Evolutionary conservation across 73 alveolate genomes (phyloP), one percentile per base, ranked within the genome.

Genomic region (Durusdinium trenchii): DNA sequence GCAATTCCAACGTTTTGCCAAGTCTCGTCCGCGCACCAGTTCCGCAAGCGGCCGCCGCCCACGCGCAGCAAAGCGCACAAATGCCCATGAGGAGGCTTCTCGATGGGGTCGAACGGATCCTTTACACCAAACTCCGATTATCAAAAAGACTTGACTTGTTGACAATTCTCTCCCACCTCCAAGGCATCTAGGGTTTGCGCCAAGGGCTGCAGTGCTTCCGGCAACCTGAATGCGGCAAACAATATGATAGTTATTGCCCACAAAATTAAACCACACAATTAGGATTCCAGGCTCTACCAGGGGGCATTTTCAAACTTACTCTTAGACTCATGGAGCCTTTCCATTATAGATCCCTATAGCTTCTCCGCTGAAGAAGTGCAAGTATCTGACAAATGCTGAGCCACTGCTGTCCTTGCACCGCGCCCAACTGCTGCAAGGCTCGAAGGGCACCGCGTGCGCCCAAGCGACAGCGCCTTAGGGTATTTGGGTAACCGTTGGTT

Each of bases 371-470:
- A 57, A 12, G 23, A 16, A 12, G 69, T 12, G 32, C 23, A 57
- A 57, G 69, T 12, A 57, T 57, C 69, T 4, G n/a, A 71, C 48
- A 36, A 36, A 36, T 57, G 12, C 12, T 57, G 69, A 23, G 32
- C 23, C 23, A 57, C 23, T 57, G 35, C 91, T 81, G 91, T 67
- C 46, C 36, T 26, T 50, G 71, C 71, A 81, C 46, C 6, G 71
- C 48, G 3, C 79, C 79, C 82, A 87, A 36, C 67, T 57, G 87
- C 89, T 91, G 98, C 89, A 91, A n/a, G 40, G 98, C 98, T 18
- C 98, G 71, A 23, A 91, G 61, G 46, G 98, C 98, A 3, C 98
- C 98, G n/a, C 98, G 98, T 16, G 90, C 73, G 73, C 98, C 98
- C 89, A 91, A 40, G 32, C 98, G 87, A 57, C 98, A 91, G 38